Evolutionary conservation across 768 basidiomycete species (phyloP).

Genomic region (Boletus tomentosulus): DNA sequence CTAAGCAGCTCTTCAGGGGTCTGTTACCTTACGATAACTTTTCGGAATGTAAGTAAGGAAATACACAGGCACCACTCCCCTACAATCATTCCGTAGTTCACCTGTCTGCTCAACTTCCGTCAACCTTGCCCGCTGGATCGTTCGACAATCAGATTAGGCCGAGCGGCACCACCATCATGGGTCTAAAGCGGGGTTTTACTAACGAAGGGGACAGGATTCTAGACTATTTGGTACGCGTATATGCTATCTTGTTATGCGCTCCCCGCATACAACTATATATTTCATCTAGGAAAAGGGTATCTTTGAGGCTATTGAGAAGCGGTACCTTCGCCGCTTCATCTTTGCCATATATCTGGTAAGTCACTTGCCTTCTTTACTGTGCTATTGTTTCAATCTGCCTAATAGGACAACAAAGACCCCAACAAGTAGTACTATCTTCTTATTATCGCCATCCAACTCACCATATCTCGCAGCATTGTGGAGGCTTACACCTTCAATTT

Average conservation of each 20-base stretch:
- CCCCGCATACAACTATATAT: constrained; percentile 1
- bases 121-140: constrained; percentile 30
- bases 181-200: constrained; percentile 70
- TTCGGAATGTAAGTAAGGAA: constrained; percentile 46
- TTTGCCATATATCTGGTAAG: constrained; percentile 80
- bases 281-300: constrained; percentile 71
- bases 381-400: not conserved
- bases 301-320: constrained; percentile 80
- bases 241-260: constrained; percentile 9
- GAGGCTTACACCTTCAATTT: constrained; percentile 91
- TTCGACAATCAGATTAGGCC: constrained; percentile 37
- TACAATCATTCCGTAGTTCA: constrained; percentile 15
- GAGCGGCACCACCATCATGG: constrained; percentile 70
- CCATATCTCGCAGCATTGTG: constrained; percentile 52
- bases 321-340: constrained; percentile 80
- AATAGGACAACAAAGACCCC: constrained; percentile 78
- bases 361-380: not conserved
- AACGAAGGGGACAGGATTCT: constrained; percentile 80
- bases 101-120: constrained; percentile 29
- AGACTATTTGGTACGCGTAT: constrained; percentile 65
- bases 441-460: constrained; percentile 10
- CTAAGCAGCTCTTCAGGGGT: constrained; percentile 43
- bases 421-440: constrained; percentile 53
- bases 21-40: constrained; percentile 80
- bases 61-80: not conserved